Percentiles rank a stretch among this genome's conserved stretches.
phyloP scores from a whole-genome alignment of 257 asterid species.

The Ajuga chamaepitys region DNA sequence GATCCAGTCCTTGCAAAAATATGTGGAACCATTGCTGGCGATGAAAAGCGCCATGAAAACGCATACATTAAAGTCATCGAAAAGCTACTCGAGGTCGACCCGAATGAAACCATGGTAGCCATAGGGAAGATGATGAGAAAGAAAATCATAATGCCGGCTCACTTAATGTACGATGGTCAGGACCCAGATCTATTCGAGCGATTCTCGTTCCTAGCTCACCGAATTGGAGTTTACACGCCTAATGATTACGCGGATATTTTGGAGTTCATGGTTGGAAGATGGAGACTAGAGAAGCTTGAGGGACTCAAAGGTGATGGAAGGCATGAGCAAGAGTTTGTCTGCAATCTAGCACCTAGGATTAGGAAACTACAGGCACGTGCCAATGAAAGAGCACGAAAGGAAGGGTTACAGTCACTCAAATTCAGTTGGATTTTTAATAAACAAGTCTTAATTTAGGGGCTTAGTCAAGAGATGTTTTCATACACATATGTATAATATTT shows the following conservation, averaged over 20 bases:
- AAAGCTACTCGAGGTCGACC: slow-evolving; percentile 25
- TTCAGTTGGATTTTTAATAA: slow-evolving; percentile 33
- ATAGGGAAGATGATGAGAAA: slow-evolving; percentile 35
- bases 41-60: slow-evolving; percentile 29
- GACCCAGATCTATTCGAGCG: slow-evolving; percentile 23
- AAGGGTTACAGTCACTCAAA: background rate
- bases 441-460: background rate
- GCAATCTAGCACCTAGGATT: slow-evolving; percentile 19
- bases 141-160: slow-evolving; percentile 31
- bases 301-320: slow-evolving; percentile 17
- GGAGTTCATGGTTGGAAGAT: slow-evolving; percentile 25
- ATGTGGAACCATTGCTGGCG: slow-evolving; percentile 32
- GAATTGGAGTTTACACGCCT: slow-evolving; percentile 12
- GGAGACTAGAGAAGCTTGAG: slow-evolving; percentile 24
- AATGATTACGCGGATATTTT: slow-evolving; percentile 18
- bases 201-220: slow-evolving; percentile 15
- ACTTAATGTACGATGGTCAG: slow-evolving; percentile 29
- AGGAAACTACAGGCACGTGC: slow-evolving; percentile 15
- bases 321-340: slow-evolving; percentile 29
- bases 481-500: too few species aligned
- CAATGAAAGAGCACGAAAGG: slow-evolving; percentile 15
- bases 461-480: too few species aligned
- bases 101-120: slow-evolving; percentile 24
- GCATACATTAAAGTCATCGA: slow-evolving; percentile 16
- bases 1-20: slow-evolving; percentile 26